Conservation (phyloP, 2,329 filamentous ascomycete species). For the Chrysosphaeria jannelii region DNA sequence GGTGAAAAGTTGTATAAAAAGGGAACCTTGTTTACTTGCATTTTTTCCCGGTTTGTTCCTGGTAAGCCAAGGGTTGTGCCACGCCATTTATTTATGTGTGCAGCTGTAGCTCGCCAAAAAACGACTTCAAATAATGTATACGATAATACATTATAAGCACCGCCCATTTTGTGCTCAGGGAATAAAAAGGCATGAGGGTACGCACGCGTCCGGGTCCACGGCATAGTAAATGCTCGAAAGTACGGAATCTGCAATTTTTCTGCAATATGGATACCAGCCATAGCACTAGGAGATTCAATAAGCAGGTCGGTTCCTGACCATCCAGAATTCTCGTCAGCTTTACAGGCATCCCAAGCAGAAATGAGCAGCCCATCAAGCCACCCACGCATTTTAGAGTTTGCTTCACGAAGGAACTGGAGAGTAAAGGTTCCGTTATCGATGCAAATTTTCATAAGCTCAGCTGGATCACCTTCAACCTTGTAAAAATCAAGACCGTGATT, state of each 20-base stretch:
- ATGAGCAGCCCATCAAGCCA: slow-evolving; percentile 76
- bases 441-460: slow-evolving; percentile 81
- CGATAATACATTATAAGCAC: slow-evolving; percentile 78
- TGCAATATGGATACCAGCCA: slow-evolving; percentile 93
- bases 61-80: slow-evolving; percentile 50
- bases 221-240: slow-evolving; percentile 95
- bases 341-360: slow-evolving; percentile 54
- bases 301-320: slow-evolving; percentile 44
- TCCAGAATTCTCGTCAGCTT: too few species aligned
- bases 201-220: slow-evolving; percentile 82
- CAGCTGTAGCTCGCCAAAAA: slow-evolving; percentile 81
- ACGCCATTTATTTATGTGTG: slow-evolving; percentile 81
- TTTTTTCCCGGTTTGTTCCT: slow-evolving; percentile 58
- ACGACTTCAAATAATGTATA: slow-evolving; percentile 93
- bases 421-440: slow-evolving; percentile 97
- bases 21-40: slow-evolving; percentile 92
- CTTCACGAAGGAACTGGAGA: slow-evolving; percentile 63
- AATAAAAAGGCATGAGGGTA: slow-evolving; percentile 94
- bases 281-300: slow-evolving; percentile 85
- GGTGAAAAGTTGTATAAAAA: slow-evolving; percentile 96
- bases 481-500: slow-evolving; percentile 85
- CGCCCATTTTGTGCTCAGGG: slow-evolving; percentile 77
- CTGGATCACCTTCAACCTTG: slow-evolving; percentile 68
- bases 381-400: slow-evolving; percentile 62
- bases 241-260: slow-evolving; percentile 83